Conservation (phyloP, 1,284 basidiomycete species). For the Ceratobasidium sp. region DNA sequence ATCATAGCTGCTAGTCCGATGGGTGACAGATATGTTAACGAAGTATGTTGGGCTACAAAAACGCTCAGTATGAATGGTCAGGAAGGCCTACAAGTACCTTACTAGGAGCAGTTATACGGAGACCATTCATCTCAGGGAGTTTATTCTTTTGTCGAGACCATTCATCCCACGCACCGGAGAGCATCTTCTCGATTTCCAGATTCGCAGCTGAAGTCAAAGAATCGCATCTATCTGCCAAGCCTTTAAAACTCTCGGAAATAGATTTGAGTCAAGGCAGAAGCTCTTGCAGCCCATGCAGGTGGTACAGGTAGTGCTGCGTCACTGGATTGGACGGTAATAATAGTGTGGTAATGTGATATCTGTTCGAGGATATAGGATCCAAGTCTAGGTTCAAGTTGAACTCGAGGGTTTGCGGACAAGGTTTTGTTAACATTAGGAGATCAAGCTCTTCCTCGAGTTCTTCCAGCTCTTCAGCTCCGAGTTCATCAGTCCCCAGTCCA, state of each 20-base stretch:
- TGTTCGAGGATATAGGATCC: neutral
- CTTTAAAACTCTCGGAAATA: neutral
- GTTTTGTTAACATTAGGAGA: neutral
- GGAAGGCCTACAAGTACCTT: neutral
- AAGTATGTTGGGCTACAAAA: neutral
- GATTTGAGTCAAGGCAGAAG: neutral
- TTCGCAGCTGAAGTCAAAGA: neutral
- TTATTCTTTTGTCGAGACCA: neutral
- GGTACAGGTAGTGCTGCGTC: neutral
- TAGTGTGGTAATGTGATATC: neutral
- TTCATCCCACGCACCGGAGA: neutral
- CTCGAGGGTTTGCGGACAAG: neutral
- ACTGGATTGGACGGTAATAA: neutral
- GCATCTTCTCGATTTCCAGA: neutral
- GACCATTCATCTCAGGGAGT: neutral
- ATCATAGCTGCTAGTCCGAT: neutral
- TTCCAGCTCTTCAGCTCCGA: neutral
- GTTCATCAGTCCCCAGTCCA: neutral
- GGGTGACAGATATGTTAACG: neutral
- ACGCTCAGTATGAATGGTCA: neutral
- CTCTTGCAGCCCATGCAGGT: neutral
- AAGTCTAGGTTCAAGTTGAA: neutral
- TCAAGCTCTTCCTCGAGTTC: neutral
- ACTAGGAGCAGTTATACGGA: neutral
- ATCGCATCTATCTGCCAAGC: neutral